Conservation (phyloP, 306 rosid genomes). For the Rosa rugosa region DNA sequence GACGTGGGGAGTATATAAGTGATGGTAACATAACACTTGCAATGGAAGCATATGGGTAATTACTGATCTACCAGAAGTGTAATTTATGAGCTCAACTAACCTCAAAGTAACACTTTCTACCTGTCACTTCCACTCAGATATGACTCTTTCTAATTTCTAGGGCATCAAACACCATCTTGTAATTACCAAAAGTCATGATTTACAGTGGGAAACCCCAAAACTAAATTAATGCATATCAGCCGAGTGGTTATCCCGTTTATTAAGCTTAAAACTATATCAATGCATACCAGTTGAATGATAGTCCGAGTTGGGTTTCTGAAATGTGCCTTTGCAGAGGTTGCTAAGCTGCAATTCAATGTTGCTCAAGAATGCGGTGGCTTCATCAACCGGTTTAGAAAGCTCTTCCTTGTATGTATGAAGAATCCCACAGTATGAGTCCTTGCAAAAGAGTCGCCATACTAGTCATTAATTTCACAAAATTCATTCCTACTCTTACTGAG, state of each 20-base stretch:
- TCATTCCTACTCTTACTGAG: neutral
- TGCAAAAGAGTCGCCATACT: neutral
- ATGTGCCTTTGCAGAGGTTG: constrained; percentile 65
- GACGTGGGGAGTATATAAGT: neutral
- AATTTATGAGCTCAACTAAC: neutral
- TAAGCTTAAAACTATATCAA: neutral
- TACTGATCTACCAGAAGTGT: neutral
- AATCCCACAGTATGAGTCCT: constrained; percentile 71
- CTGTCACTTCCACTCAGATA: neutral
- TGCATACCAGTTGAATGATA: constrained; percentile 40
- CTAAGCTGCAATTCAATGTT: constrained; percentile 60
- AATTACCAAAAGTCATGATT: neutral
- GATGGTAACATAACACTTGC: neutral
- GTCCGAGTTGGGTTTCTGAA: constrained; percentile 28
- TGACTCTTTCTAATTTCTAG: neutral
- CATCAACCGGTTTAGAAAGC: constrained; percentile 63
- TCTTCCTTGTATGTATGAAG: constrained; percentile 68
- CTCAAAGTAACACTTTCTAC: neutral
- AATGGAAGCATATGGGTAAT: neutral
- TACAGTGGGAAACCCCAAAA: neutral
- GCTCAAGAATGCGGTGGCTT: constrained; percentile 63
- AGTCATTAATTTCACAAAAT: neutral
- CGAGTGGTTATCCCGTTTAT: constrained; percentile 31
- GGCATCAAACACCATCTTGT: neutral
- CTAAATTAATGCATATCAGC: constrained; percentile 26